Conservation (phyloP, 768 basidiomycete genomes). For the Rhodotorula diobovata region DNA sequence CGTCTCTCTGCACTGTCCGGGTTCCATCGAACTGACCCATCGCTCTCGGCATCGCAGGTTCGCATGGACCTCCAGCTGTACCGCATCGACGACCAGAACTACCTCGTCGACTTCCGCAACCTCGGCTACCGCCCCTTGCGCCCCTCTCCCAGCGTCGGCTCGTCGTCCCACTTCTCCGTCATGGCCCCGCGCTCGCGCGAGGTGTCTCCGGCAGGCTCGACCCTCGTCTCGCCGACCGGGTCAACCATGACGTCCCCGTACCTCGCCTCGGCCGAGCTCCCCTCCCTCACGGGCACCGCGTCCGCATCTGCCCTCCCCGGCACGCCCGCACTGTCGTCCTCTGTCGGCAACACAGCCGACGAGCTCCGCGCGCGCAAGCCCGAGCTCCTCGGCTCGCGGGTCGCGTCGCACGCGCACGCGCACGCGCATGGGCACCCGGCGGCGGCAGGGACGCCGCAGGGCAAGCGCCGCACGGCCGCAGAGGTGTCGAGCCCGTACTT, state of each 20-base stretch:
- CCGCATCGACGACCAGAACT: conserved; percentile 87
- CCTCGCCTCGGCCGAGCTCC: conserved; percentile 4
- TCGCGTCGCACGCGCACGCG: background rate
- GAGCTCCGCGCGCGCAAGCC: conserved; percentile 34
- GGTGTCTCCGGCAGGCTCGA: conserved; percentile 15
- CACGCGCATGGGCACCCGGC: too few relatives aligned
- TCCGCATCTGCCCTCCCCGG: background rate
- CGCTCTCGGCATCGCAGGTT: conserved; percentile 55
- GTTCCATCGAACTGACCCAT: background rate
- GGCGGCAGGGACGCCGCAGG: background rate
- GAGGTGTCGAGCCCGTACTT: conserved; percentile 65
- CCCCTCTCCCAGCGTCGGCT: conserved; percentile 22
- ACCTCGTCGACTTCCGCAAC: conserved; percentile 97
- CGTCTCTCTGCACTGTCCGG: background rate
- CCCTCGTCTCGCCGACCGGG: conserved; percentile 11
- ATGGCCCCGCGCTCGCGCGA: conserved; percentile 13
- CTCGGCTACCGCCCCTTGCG: conserved; percentile 71
- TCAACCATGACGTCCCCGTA: conserved; percentile 2
- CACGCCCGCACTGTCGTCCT: background rate
- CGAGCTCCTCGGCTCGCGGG: conserved; percentile 23
- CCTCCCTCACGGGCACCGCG: background rate
- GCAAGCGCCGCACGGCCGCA: conserved; percentile 53
- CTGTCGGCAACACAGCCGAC: conserved; percentile 33
- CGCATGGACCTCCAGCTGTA: conserved; percentile 97
- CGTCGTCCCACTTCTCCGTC: conserved; percentile 5